Evolutionary conservation across 2,329 filamentous ascomycete genomes (phyloP).

Genomic region (Calonectria multiphialidica): DNA sequence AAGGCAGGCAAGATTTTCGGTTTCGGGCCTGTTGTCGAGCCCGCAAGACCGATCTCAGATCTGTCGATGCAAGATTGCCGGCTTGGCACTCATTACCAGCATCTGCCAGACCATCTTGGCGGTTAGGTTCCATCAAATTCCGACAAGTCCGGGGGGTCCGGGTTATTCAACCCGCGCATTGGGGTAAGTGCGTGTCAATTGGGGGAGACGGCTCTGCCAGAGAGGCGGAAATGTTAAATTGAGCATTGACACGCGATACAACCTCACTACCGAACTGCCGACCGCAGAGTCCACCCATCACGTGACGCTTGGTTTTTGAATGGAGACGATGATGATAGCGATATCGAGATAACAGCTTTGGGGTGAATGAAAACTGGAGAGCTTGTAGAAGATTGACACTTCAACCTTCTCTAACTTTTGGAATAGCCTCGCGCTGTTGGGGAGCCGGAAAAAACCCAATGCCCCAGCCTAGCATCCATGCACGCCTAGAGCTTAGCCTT

Average conservation of each 20-base stretch:
- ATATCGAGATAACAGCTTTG: no score
- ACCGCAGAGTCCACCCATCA: neutral
- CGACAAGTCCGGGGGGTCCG: neutral
- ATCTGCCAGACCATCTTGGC: conserved; percentile 53
- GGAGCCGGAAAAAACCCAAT: neutral
- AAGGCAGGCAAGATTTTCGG: conserved; percentile 16
- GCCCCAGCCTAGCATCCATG: neutral
- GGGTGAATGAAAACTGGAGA: no score
- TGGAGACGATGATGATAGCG: neutral
- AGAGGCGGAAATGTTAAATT: neutral
- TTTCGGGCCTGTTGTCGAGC: conserved; percentile 8
- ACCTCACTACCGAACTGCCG: neutral
- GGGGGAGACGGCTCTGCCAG: neutral
- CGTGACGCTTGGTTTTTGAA: neutral
- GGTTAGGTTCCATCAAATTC: neutral
- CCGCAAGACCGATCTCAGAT: conserved; percentile 6
- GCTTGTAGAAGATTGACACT: no score
- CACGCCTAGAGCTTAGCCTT: neutral
- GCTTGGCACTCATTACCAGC: neutral
- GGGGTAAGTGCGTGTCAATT: neutral
- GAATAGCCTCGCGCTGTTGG: no score
- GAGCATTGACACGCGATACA: conserved; percentile 1
- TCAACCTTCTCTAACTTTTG: no score
- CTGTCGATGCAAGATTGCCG: neutral
- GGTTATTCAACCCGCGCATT: neutral